Base-by-base conservation (phyloP, 257 asterid species). In the Paraleonurus japonicus region DNA sequence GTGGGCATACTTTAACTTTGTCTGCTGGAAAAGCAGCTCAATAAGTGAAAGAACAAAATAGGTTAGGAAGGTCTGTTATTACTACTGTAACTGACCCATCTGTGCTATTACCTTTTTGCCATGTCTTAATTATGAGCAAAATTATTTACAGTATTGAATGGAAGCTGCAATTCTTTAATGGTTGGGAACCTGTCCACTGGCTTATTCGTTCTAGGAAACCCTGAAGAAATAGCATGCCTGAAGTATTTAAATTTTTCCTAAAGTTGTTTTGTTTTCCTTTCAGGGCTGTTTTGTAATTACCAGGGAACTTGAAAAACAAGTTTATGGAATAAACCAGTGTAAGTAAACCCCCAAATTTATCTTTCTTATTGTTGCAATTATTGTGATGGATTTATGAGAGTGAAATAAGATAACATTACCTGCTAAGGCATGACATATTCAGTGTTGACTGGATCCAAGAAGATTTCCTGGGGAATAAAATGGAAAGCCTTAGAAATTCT, bases 281-380 rank as follows among this genome's bases (percentile, higher is more conserved):
- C 50, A 73, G 78, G 72, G 39, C 65, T 55, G 48, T 64, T 48
- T 54, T 73, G 72, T 58, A 73, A 54, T 33, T 65, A 65, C 67
- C 8, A 26, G 67, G 71, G 72, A 73, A 17, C 37, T 39, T 27
- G 72, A 35, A 65, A 35, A 64, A 26, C 67, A 19, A 26, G 68
- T 73, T 73, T 65, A 65, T 73, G 72, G 78, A 51, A 65, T 65
- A 65, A 7, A 20, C 37, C 60, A 17, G 59, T 16, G 72, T 64
- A 55, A 73, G 72, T 73, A 61, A 17, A 17, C 43, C 57, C 12
- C 8, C 22, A 4, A n/a, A 11, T 63, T 23, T 62, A 5, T 48
- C 53, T 24, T 22, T 51, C 47, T 30, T 23, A 9, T 54, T 64
- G 8, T 6, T 70, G 53, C 39, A 22, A 19, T 72, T n/a, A 22